Percentiles rank a stretch among this genome's conserved stretches.
Conservation (phyloP, 768 basidiomycete species). For the Calocybe gangraenosa region DNA sequence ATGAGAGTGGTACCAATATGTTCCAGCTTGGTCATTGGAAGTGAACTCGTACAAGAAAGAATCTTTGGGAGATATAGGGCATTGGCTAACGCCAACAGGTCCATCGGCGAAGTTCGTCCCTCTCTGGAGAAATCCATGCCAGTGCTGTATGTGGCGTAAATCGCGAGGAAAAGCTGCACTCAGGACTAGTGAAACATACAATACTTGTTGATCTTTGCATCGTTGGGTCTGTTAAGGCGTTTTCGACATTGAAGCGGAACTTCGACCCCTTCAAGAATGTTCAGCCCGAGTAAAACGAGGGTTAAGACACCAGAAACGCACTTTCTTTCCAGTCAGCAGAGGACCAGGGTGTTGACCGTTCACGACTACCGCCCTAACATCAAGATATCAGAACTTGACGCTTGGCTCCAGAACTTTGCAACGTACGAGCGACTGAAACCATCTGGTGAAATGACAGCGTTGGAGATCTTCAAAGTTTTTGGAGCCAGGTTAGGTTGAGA, state of each 20-base stretch:
- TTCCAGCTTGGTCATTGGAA: slow-evolving; percentile 28
- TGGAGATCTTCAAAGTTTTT: slow-evolving; percentile 16
- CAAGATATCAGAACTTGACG: background rate
- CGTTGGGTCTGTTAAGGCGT: slow-evolving; percentile 31
- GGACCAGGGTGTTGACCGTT: slow-evolving; percentile 30
- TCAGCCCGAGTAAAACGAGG: background rate
- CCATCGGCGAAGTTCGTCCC: slow-evolving; percentile 30
- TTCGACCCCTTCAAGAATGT: slow-evolving; percentile 26
- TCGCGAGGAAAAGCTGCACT: background rate
- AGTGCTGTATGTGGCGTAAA: slow-evolving; percentile 19
- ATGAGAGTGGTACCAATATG: slow-evolving; percentile 16
- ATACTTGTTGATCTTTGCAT: slow-evolving; percentile 38
- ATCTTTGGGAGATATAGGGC: slow-evolving; percentile 28
- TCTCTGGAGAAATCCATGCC: slow-evolving; percentile 30
- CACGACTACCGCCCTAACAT: slow-evolving; percentile 21
- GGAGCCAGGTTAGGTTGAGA: slow-evolving; percentile 12
- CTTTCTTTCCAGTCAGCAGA: slow-evolving; percentile 32
- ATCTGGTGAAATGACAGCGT: slow-evolving; percentile 21
- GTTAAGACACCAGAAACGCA: background rate
- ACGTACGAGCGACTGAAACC: slow-evolving; percentile 19
- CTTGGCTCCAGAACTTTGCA: background rate
- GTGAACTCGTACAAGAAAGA: slow-evolving; percentile 32
- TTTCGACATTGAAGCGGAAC: slow-evolving; percentile 38
- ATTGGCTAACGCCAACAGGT: slow-evolving; percentile 26
- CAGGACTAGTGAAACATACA: slow-evolving; percentile 20